A percentile compares a stretch with the other conserved stretches of the same genome.
Evolutionary conservation across 306 rosid genomes (phyloP).

Genomic region (Vicia sativa): DNA sequence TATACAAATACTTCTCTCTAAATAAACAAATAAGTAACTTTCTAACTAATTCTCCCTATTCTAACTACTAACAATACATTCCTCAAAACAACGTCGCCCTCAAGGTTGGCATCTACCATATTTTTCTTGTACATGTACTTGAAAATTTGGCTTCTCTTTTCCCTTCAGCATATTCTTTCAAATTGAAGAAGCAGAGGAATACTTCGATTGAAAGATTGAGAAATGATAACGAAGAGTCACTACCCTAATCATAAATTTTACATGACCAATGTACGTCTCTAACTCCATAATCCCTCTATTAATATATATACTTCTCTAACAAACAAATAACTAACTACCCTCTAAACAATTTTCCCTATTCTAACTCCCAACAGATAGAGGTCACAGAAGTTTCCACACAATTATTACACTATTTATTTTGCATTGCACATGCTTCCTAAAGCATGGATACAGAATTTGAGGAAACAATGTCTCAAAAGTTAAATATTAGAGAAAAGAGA

Average conservation of each 20-base stretch:
- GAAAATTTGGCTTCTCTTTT: no score
- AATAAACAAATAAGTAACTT: no score
- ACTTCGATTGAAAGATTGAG: background rate
- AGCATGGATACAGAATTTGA: background rate
- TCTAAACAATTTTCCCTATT: background rate
- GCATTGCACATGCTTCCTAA: background rate
- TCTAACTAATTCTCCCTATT: no score
- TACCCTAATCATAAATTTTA: background rate
- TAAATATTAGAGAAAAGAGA: background rate
- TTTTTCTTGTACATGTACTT: no score
- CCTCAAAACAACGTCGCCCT: no score
- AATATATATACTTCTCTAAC: background rate
- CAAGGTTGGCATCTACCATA: no score
- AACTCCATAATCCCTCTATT: background rate
- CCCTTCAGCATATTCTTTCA: no score
- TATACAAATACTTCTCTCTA: no score
- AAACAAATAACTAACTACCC: background rate
- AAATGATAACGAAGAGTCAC: background rate
- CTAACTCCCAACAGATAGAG: background rate
- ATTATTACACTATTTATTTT: background rate
- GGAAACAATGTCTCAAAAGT: background rate
- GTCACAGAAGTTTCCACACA: background rate
- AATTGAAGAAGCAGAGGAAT: no score
- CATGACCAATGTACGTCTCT: background rate
- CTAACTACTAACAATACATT: no score